Conservation (phyloP, 352 stramenopile genomes). For the Globisporangium megalacanthum region DNA sequence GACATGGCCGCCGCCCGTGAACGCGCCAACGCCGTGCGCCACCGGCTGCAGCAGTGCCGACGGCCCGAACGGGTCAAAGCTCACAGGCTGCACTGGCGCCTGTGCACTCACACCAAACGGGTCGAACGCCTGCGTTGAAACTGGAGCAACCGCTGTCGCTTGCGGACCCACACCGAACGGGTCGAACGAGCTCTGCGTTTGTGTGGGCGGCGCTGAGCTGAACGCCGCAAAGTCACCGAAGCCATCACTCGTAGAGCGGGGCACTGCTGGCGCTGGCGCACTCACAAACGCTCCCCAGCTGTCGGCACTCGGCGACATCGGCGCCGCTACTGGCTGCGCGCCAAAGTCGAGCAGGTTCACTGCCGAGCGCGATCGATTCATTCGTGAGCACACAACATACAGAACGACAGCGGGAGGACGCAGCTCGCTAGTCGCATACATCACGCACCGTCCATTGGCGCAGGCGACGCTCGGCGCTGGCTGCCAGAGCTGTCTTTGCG, state of each 20-base stretch:
- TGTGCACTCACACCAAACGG: slow-evolving; percentile 30
- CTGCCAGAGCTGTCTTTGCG: slow-evolving; percentile 11
- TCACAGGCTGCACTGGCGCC: slow-evolving; percentile 10
- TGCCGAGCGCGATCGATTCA: slow-evolving; percentile 40
- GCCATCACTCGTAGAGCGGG: slow-evolving; percentile 21
- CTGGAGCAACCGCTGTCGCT: slow-evolving; percentile 2
- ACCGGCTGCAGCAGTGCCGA: not conserved
- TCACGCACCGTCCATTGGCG: slow-evolving; percentile 5
- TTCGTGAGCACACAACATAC: slow-evolving; percentile 5
- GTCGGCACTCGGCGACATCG: slow-evolving; percentile 8
- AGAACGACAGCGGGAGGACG: not conserved
- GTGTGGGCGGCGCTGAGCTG: slow-evolving; percentile 15
- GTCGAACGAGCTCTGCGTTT: slow-evolving; percentile 16
- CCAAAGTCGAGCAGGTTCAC: not conserved
- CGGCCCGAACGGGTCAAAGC: slow-evolving; percentile 22
- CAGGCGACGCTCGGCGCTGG: slow-evolving; percentile 2
- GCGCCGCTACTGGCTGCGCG: slow-evolving; percentile 11
- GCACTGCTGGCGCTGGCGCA: slow-evolving; percentile 12
- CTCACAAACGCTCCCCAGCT: slow-evolving; percentile 28
- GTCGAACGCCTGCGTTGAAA: slow-evolving; percentile 20
- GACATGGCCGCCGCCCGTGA: not conserved
- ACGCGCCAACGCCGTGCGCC: slow-evolving; percentile 8
- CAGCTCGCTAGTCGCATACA: not conserved
- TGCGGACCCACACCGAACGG: slow-evolving; percentile 22
- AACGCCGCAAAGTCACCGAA: slow-evolving; percentile 45